phyloP scores from a whole-genome alignment of 768 basidiomycete species.

The Pleurotus sapidus region DNA sequence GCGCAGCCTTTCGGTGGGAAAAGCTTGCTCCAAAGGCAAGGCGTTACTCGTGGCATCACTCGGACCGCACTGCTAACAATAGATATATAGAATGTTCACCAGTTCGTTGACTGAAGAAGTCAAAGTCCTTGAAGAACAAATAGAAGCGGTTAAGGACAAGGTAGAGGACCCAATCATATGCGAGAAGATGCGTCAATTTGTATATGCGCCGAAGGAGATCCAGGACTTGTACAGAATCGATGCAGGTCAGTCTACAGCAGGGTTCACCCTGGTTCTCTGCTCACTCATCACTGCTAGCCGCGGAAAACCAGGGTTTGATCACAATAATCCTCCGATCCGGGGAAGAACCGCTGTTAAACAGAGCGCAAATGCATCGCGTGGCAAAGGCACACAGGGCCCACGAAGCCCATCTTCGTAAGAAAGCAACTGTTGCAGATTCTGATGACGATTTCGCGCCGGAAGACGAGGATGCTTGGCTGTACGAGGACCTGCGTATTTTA shows the following conservation, averaged over 20 bases:
- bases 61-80: neutral
- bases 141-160: conserved; percentile 83
- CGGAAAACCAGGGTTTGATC: conserved; percentile 73
- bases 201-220: conserved; percentile 84
- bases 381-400: conserved; percentile 79
- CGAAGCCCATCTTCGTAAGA: conserved; percentile 62
- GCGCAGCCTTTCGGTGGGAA: conserved; percentile 96
- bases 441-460: conserved; percentile 92
- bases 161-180: conserved; percentile 86
- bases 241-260: conserved; percentile 54
- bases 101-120: conserved; percentile 90
- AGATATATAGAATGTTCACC: conserved; percentile 80
- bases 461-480: conserved; percentile 95
- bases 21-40: conserved; percentile 84
- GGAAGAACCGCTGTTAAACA: conserved; percentile 70
- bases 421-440: conserved; percentile 67
- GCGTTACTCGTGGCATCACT: neutral
- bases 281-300: conserved; percentile 33
- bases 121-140: conserved; percentile 79
- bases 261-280: neutral
- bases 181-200: conserved; percentile 83
- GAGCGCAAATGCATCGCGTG: conserved; percentile 79
- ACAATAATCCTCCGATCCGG: conserved; percentile 77
- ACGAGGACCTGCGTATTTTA: conserved; percentile 85
- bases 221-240: conserved; percentile 80